Evolutionary conservation across 1,284 basidiomycete genomes (phyloP).

Genomic region (Malassezia furfur): DNA sequence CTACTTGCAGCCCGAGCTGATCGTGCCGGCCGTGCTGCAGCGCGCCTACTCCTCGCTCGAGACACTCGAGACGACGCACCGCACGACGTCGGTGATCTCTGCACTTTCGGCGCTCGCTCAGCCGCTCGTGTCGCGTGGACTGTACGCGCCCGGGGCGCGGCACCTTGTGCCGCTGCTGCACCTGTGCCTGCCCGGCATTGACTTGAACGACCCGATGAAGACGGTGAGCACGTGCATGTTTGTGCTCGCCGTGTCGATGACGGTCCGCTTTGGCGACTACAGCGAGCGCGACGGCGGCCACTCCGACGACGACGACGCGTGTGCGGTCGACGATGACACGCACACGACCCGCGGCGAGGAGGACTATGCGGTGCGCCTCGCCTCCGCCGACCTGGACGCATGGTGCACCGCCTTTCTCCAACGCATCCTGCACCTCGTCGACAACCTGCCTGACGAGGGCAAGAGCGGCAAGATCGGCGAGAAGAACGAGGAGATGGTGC

Average conservation of each 20-base stretch:
- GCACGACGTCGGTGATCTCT: slow-evolving; percentile 58
- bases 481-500: slow-evolving; percentile 71
- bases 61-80: slow-evolving; percentile 52
- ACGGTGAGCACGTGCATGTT: slow-evolving; percentile 68
- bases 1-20: slow-evolving; percentile 70
- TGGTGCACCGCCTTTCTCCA: slow-evolving; percentile 84
- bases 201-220: slow-evolving; percentile 87
- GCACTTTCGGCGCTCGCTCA: slow-evolving; percentile 72
- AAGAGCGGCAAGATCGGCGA: slow-evolving; percentile 63
- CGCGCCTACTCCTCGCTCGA: slow-evolving; percentile 83
- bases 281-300: slow-evolving; percentile 40
- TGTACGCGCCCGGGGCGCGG: slow-evolving; percentile 75
- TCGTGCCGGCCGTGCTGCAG: slow-evolving; percentile 87
- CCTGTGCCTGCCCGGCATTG: slow-evolving; percentile 80
- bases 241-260: slow-evolving; percentile 66
- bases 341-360: slow-evolving; percentile 54
- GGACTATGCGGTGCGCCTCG: slow-evolving; percentile 54
- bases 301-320: neutral
- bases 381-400: slow-evolving; percentile 66
- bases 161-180: slow-evolving; percentile 80
- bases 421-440: slow-evolving; percentile 74
- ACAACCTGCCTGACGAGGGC: slow-evolving; percentile 88
- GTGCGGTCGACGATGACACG: slow-evolving; percentile 16
- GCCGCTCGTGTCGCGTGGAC: slow-evolving; percentile 65
- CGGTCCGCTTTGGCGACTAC: slow-evolving; percentile 72